phyloP scores from a whole-genome alignment of 2,329 filamentous ascomycete species.

The Epichloe glyceriae region DNA sequence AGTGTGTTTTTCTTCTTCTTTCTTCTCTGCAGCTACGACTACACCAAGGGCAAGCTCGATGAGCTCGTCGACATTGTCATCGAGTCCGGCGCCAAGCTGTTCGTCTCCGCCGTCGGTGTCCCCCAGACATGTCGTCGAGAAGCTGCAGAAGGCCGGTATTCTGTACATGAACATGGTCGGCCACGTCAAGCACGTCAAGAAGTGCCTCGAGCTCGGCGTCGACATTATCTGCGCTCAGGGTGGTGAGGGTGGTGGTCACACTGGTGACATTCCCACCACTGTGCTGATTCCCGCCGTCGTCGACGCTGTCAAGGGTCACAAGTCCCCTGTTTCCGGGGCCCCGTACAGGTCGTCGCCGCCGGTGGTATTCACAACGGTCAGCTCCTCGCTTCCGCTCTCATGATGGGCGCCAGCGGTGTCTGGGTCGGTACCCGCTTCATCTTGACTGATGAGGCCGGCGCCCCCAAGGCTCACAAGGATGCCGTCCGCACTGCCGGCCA shows the following conservation, averaged over 20 bases:
- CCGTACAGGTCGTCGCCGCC: slow-evolving; percentile 84
- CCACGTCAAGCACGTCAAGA: slow-evolving; percentile 97
- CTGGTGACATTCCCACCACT: slow-evolving; percentile 82
- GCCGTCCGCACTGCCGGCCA: slow-evolving; percentile 83
- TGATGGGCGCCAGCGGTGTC: slow-evolving; percentile 83
- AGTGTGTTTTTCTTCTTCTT: neutral
- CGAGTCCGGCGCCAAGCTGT: slow-evolving; percentile 78
- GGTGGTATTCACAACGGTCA: slow-evolving; percentile 91
- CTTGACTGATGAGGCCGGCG: slow-evolving; percentile 84
- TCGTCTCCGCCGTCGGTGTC: slow-evolving; percentile 96
- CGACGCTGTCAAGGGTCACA: slow-evolving; percentile 65
- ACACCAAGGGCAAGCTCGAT: slow-evolving; percentile 96
- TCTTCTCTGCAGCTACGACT: slow-evolving; percentile 65
- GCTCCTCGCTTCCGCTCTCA: slow-evolving; percentile 76
- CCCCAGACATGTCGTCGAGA: slow-evolving; percentile 77
- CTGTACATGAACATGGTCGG: slow-evolving; percentile 99
- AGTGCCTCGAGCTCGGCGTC: slow-evolving; percentile 81
- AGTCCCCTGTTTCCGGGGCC: slow-evolving; percentile 76
- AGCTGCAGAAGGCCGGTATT: slow-evolving; percentile 74
- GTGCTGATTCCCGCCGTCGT: slow-evolving; percentile 89
- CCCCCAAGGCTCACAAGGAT: slow-evolving; percentile 87
- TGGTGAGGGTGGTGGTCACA: slow-evolving; percentile 94
- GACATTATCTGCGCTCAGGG: slow-evolving; percentile 98
- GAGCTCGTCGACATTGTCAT: slow-evolving; percentile 88
- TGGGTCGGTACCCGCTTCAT: slow-evolving; percentile 98